phyloP scores from a whole-genome alignment of 2,329 filamentous ascomycete genomes.

The Aspergillus pseudoviridinutans region DNA sequence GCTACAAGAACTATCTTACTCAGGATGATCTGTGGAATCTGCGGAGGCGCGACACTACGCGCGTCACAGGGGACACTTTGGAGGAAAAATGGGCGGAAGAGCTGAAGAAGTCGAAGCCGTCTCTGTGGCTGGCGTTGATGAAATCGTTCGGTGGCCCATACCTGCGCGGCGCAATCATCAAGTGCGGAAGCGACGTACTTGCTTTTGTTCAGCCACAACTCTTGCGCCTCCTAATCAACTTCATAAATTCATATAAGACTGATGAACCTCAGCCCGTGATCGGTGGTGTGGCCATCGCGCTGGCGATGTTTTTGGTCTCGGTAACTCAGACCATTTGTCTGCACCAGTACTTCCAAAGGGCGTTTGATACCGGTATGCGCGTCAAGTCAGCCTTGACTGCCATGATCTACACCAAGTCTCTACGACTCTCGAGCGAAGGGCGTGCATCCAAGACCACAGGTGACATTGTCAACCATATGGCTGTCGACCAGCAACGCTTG shows the following conservation, averaged over 20 bases:
- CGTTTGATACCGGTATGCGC: conserved; percentile 94
- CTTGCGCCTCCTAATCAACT: conserved; percentile 75
- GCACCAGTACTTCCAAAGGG: conserved; percentile 95
- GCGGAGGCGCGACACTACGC: conserved; percentile 73
- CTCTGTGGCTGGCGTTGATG: conserved; percentile 81
- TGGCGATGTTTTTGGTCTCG: conserved; percentile 89
- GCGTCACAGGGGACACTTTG: conserved; percentile 66
- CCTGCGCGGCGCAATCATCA: conserved; percentile 75
- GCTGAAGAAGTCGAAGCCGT: conserved; percentile 69
- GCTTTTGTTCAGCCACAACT: conserved; percentile 91
- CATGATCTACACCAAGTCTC: conserved; percentile 86
- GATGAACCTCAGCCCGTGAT: conserved; percentile 69
- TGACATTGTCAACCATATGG: conserved; percentile 99
- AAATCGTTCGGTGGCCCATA: conserved; percentile 83
- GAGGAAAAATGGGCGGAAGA: conserved; percentile 73
- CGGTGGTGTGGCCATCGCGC: conserved; percentile 78
- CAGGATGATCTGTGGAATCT: conserved; percentile 96
- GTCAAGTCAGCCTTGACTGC: conserved; percentile 89
- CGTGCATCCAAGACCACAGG: conserved; percentile 84
- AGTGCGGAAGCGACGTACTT: conserved; percentile 78
- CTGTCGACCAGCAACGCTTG: conserved; percentile 91
- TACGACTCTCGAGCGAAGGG: conserved; percentile 89
- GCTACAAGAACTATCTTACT: conserved; percentile 86
- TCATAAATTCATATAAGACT: conserved; percentile 70
- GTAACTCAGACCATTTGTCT: conserved; percentile 82